phyloP scores from a whole-genome alignment of 257 asterid genomes.

The Jacaranda copaia region DNA sequence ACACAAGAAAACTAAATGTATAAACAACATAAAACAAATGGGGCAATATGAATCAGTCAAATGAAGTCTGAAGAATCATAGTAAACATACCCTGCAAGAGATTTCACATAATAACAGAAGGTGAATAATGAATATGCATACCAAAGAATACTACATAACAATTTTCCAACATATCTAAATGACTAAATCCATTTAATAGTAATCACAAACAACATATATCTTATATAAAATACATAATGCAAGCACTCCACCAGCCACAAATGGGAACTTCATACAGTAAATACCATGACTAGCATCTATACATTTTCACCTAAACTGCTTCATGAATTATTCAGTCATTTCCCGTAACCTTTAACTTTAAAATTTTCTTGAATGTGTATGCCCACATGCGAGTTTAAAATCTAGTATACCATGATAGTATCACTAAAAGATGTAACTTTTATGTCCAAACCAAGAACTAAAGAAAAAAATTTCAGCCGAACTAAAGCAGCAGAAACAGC shows the following conservation, averaged over 20 bases:
- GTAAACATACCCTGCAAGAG: neutral
- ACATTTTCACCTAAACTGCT: neutral
- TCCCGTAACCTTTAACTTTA: neutral
- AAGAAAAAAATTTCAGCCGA: neutral
- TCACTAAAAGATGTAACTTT: neutral
- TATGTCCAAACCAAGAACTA: neutral
- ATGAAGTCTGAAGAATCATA: neutral
- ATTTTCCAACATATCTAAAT: conserved; percentile 9
- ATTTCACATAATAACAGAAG: conserved; percentile 1
- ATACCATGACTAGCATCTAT: neutral
- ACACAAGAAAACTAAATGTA: conserved; percentile 8
- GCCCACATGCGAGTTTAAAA: conserved; percentile 11
- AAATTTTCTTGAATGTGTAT: neutral
- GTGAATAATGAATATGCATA: neutral
- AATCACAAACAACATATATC: neutral
- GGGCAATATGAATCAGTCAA: neutral
- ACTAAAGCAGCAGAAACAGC: conserved; percentile 8
- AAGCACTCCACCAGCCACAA: neutral
- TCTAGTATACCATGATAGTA: neutral
- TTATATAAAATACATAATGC: neutral
- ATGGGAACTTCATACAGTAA: neutral
- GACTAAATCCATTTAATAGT: neutral
- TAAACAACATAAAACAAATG: neutral
- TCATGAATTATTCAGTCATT: conserved; percentile 6
- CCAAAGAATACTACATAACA: neutral